phyloP scores from a whole-genome alignment of 2,329 filamentous ascomycete genomes.

The Dactylonectria macrodidyma region DNA sequence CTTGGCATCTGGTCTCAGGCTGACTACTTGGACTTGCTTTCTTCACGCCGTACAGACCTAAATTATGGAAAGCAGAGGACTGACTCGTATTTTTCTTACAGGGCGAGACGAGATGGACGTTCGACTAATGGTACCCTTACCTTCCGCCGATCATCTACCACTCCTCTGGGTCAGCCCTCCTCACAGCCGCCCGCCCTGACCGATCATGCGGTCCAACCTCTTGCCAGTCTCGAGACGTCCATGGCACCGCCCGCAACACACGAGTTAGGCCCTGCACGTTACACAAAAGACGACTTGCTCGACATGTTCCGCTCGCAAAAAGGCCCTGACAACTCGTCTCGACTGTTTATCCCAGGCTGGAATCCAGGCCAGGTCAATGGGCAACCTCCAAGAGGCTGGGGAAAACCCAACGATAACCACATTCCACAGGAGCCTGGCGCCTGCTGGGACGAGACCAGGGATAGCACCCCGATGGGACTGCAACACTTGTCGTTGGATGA shows the following conservation, averaged over 20 bases:
- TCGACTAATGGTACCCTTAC: slow-evolving; percentile 75
- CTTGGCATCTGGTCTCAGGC: background rate
- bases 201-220: slow-evolving; percentile 59
- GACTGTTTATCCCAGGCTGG: slow-evolving; percentile 83
- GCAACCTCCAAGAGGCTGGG: slow-evolving; percentile 77
- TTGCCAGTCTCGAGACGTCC: slow-evolving; percentile 53
- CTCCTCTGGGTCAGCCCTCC: slow-evolving; percentile 61
- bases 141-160: slow-evolving; percentile 75
- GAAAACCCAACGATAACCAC: slow-evolving; percentile 81
- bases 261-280: slow-evolving; percentile 69
- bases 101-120: slow-evolving; percentile 72
- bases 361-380: slow-evolving; percentile 82
- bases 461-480: slow-evolving; percentile 79
- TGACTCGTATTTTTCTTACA: slow-evolving; percentile 49
- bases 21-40: slow-evolving; percentile 17
- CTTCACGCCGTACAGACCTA: background rate
- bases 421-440: slow-evolving; percentile 86
- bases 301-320: slow-evolving; percentile 75
- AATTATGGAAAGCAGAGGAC: slow-evolving; percentile 15
- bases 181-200: slow-evolving; percentile 55
- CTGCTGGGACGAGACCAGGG: slow-evolving; percentile 87
- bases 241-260: slow-evolving; percentile 49
- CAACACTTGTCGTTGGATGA: slow-evolving; percentile 77
- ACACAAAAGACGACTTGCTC: slow-evolving; percentile 85
- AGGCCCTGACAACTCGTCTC: slow-evolving; percentile 68